Conservation (phyloP, 805 yeast species). For the Monosporozyma yasuniensis region DNA sequence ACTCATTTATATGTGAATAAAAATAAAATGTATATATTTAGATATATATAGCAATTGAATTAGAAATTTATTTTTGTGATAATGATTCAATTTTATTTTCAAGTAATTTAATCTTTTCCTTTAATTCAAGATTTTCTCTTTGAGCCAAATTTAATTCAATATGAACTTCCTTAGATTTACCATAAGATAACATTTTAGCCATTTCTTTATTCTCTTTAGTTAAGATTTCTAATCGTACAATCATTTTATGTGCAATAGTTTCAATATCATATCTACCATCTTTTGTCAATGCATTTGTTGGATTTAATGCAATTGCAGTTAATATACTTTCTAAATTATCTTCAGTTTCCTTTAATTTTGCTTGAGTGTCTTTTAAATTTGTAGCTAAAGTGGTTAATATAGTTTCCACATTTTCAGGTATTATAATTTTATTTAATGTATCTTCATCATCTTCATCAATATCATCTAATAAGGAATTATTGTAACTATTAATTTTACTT, state of each 20-base stretch:
- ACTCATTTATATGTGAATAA: background rate
- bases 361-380: conserved; percentile 37
- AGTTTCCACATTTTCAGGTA: conserved; percentile 39
- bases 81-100: conserved; percentile 1
- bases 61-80: too few species aligned
- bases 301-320: conserved; percentile 46
- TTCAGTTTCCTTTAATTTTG: conserved; percentile 55
- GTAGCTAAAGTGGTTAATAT: conserved; percentile 42
- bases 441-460: conserved; percentile 4
- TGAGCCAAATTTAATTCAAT: conserved; percentile 57
- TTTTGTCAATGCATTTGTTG: conserved; percentile 38
- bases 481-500: conserved; percentile 18
- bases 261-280: conserved; percentile 64
- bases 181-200: conserved; percentile 61
- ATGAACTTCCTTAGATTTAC: conserved; percentile 64
- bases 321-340: conserved; percentile 52
- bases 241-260: conserved; percentile 64
- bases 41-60: conserved; percentile 1
- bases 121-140: conserved; percentile 41
- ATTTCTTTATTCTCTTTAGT: conserved; percentile 63
- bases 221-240: conserved; percentile 50
- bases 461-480: conserved; percentile 7
- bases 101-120: conserved; percentile 16
- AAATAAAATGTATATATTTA: background rate
- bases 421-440: conserved; percentile 5